Percentiles rank a stretch among this genome's conserved stretches.
phyloP scores from a whole-genome alignment of 2,329 filamentous ascomycete species.

The Botrytis byssoidea region DNA sequence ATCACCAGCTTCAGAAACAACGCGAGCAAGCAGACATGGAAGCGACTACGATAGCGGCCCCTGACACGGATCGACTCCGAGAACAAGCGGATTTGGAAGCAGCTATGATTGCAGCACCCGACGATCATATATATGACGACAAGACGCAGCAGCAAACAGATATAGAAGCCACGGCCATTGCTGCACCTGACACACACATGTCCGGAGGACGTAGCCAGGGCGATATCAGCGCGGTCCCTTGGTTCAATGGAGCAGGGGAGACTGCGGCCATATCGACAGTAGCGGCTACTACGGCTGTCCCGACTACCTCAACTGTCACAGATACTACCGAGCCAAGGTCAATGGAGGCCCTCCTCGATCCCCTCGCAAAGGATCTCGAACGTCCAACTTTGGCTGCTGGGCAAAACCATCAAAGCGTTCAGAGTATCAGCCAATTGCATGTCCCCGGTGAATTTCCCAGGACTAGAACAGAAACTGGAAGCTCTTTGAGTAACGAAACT shows the following conservation, averaged over 20 bases:
- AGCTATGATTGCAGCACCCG: conserved; percentile 31
- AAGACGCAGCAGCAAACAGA: conserved; percentile 27
- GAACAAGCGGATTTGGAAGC: conserved; percentile 32
- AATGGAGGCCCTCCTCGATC: conserved; percentile 22
- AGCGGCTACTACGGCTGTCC: background rate
- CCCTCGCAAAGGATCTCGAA: conserved; percentile 25
- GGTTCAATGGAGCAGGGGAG: conserved; percentile 1
- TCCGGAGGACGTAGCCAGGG: conserved; percentile 31
- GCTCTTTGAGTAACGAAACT: conserved; percentile 1
- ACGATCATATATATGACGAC: conserved; percentile 23
- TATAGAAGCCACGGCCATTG: conserved; percentile 22
- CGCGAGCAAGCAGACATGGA: conserved; percentile 26
- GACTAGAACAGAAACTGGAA: conserved; percentile 1
- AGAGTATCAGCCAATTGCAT: conserved; percentile 37
- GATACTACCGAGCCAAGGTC: conserved; percentile 7
- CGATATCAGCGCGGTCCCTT: conserved; percentile 17
- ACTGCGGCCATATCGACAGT: conserved; percentile 7
- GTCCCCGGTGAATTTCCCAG: conserved; percentile 38
- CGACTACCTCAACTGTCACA: conserved; percentile 11
- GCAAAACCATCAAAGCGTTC: conserved; percentile 33
- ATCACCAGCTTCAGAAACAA: conserved; percentile 21
- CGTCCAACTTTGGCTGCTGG: conserved; percentile 31
- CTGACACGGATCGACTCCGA: conserved; percentile 26
- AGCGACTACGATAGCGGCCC: conserved; percentile 30
- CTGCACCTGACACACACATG: conserved; percentile 26